Base-by-base conservation (phyloP, 1,284 basidiomycete genomes). In the Phellinidium pouzarii region DNA sequence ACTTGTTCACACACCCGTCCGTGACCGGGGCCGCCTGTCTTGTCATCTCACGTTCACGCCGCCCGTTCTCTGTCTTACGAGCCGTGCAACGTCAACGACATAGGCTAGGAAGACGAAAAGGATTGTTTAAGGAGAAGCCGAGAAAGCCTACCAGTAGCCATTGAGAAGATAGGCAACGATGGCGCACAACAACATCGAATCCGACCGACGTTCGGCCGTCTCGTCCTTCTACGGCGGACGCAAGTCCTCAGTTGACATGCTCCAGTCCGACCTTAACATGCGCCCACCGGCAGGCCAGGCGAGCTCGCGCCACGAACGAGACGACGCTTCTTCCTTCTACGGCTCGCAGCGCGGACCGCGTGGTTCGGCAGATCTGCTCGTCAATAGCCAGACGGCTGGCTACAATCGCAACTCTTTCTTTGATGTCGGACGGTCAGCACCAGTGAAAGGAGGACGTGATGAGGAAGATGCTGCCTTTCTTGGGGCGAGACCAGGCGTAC, bases 141-240 rank as follows among this genome's bases (percentile, higher is more conserved):
- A 31, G 11, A 5, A n/a, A n/a, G n/a, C n/a, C n/a, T n/a, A n/a
- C n/a, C n/a, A n/a, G n/a, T n/a, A n/a, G n/a, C n/a, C n/a, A n/a
- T n/a, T n/a, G n/a, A n/a, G 7, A 38, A 14, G 8, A 17, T 17
- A 40, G 19, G 37, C n/a, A 20, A 26, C 29, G 29, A 56, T 56
- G 54, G 50, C 48, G 40, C 48, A 50, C 55, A 53, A 53, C 47
- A 49, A 53, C 43, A 31, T 49, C 26, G 75, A 76, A 48, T 71
- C 70, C 60, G 82, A 87, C 70, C 76, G 83, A 60, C 85, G 84
- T 66, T 87, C 86, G 2, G 76, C 76, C 1, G 82, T 84, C 3
- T 86, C 86, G 8, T 87, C 86, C 1, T 88, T 86, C 72, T 87
- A 86, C 58, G 82, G 80, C 26, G 78, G 73, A 19, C 77, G 78